Percentiles rank a stretch among this genome's conserved stretches.
Conservation (phyloP, 2,329 filamentous ascomycete genomes). For the Colletotrichum lupini region DNA sequence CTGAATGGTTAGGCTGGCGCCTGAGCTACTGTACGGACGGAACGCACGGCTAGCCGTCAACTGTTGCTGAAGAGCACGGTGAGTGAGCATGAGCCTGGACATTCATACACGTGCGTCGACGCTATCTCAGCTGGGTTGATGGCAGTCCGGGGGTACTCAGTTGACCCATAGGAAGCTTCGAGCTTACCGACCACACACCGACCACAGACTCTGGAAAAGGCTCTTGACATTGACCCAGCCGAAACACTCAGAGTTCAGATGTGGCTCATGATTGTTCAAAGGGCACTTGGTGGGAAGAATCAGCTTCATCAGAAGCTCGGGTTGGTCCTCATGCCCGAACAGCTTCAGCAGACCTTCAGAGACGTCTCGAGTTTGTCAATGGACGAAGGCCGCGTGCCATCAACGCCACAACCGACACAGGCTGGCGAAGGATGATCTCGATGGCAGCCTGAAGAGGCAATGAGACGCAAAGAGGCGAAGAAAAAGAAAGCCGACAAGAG, state of each 20-base stretch:
- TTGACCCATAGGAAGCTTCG: slow-evolving; percentile 3
- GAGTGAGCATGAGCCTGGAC: background rate
- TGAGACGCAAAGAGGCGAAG: slow-evolving; percentile 8
- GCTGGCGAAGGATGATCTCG: slow-evolving; percentile 18
- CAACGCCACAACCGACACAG: slow-evolving; percentile 6
- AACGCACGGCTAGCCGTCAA: slow-evolving; percentile 33
- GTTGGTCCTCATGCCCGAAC: slow-evolving; percentile 16
- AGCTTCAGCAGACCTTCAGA: slow-evolving; percentile 25
- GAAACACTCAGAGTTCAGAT: slow-evolving; percentile 3
- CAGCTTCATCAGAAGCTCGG: slow-evolving; percentile 28
- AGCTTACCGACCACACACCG: background rate
- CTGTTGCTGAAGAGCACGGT: background rate
- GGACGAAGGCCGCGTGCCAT: background rate
- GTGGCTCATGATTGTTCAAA: background rate
- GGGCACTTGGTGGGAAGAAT: background rate
- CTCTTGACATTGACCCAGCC: background rate
- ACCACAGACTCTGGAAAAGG: slow-evolving; percentile 14
- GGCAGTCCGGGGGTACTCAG: background rate
- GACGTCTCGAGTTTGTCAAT: slow-evolving; percentile 21
- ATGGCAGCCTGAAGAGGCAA: slow-evolving; percentile 23
- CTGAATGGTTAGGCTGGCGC: slow-evolving; percentile 12
- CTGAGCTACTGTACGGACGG: slow-evolving; percentile 16
- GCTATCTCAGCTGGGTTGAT: slow-evolving; percentile 4
- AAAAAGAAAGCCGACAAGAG: slow-evolving; percentile 5
- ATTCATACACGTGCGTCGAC: background rate